Conservation (phyloP, 176 grass and related monocot genomes). For the Aegilops umbellulata region DNA sequence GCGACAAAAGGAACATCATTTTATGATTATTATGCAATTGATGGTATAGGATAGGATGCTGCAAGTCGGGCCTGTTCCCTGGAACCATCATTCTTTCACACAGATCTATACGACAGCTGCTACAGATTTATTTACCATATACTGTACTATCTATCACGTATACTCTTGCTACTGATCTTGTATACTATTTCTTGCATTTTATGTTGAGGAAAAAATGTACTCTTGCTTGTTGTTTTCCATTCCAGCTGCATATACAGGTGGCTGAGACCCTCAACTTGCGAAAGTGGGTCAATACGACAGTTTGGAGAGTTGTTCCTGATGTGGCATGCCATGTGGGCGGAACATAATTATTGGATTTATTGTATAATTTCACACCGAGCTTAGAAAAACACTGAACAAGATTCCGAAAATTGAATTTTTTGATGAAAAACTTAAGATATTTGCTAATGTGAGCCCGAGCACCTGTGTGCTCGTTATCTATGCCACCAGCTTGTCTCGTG, state of each 20-base stretch:
- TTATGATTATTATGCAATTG: not conserved
- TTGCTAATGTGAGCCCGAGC: not conserved
- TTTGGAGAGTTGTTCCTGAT: not conserved
- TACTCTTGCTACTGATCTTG: not conserved
- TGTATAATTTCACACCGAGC: not conserved
- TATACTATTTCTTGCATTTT: not conserved
- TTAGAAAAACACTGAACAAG: not conserved
- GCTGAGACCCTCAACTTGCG: not conserved
- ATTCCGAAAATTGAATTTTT: not conserved
- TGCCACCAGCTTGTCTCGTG: too few species aligned
- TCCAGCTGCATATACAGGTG: not conserved
- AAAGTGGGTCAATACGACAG: not conserved
- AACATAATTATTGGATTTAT: not conserved
- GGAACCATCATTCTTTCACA: not conserved
- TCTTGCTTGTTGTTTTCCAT: not conserved
- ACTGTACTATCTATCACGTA: not conserved
- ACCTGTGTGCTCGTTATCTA: too few species aligned
- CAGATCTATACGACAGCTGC: not conserved
- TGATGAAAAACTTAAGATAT: not conserved
- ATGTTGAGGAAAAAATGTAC: not conserved
- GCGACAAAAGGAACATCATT: not conserved
- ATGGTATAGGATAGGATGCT: slow-evolving; percentile 22
- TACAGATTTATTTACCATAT: not conserved
- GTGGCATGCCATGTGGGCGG: not conserved
- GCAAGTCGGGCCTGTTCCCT: not conserved